phyloP scores from a whole-genome alignment of 2,329 filamentous ascomycete species.

The Colletotrichum cuscutae region DNA sequence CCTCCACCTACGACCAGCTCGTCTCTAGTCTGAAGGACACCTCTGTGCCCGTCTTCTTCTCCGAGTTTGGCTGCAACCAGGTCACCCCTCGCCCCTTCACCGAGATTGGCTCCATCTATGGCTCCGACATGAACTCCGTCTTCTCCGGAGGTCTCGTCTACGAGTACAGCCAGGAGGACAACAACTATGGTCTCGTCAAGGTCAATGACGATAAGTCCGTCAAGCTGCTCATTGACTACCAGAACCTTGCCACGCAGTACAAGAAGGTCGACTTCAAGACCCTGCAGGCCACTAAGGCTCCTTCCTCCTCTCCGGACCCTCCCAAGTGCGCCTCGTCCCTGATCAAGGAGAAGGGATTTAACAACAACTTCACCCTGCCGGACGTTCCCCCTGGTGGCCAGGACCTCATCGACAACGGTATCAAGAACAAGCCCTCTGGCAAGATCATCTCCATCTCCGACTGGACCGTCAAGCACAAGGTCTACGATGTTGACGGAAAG shows the following conservation, averaged over 20 bases:
- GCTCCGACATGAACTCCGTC: slow-evolving; percentile 72
- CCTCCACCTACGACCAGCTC: slow-evolving; percentile 71
- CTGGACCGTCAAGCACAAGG: slow-evolving; percentile 64
- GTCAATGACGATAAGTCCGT: slow-evolving; percentile 68
- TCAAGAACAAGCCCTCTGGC: slow-evolving; percentile 71
- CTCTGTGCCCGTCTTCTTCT: slow-evolving; percentile 83
- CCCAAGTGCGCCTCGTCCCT: slow-evolving; percentile 74
- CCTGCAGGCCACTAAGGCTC: slow-evolving; percentile 71
- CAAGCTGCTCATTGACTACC: slow-evolving; percentile 72
- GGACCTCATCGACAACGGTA: slow-evolving; percentile 80
- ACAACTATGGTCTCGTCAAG: slow-evolving; percentile 73
- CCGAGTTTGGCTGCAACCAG: slow-evolving; percentile 83
- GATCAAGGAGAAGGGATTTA: slow-evolving; percentile 76
- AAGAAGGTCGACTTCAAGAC: slow-evolving; percentile 76
- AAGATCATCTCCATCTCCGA: slow-evolving; percentile 76
- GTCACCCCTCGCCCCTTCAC: slow-evolving; percentile 78
- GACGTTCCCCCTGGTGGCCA: slow-evolving; percentile 73
- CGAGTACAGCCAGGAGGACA: slow-evolving; percentile 79
- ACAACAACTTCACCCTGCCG: slow-evolving; percentile 83
- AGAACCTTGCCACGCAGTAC: slow-evolving; percentile 81
- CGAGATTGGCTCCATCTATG: slow-evolving; percentile 79
- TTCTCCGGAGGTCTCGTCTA: slow-evolving; percentile 85
- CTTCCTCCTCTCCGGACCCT: slow-evolving; percentile 59
- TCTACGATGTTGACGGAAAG: slow-evolving; percentile 52
- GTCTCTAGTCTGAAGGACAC: slow-evolving; percentile 72